phyloP scores from a whole-genome alignment of 176 grass and related monocot species.

The Oryza rufipogon region DNA sequence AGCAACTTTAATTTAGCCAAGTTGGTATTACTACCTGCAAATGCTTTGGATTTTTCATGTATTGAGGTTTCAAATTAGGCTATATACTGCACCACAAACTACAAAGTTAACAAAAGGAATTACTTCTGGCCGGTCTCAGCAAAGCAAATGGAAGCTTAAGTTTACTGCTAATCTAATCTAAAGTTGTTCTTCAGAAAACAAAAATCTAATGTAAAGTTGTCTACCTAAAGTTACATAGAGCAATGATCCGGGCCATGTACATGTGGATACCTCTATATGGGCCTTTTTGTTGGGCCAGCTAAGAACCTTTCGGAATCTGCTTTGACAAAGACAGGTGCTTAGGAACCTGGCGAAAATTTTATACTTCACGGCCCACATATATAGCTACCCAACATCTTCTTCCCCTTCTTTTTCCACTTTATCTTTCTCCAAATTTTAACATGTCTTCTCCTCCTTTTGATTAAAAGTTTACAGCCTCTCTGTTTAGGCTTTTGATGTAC shows the following conservation, averaged over 20 bases:
- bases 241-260: conserved; percentile 26
- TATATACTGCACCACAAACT: not conserved
- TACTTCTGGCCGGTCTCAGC: not conserved
- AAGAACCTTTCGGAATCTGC: conserved; percentile 53
- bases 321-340: conserved; percentile 21
- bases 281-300: conserved; percentile 44
- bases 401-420: conserved; percentile 4
- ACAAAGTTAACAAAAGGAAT: not conserved
- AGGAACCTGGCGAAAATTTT: conserved; percentile 33
- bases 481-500: conserved; percentile 56
- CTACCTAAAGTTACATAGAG: not conserved
- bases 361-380: conserved; percentile 34
- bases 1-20: not conserved
- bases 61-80: not conserved
- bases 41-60: not conserved
- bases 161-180: not conserved
- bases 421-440: conserved; percentile 49
- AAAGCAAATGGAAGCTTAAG: not conserved
- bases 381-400: conserved; percentile 30
- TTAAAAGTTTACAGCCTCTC: conserved; percentile 41
- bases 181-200: not conserved
- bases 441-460: conserved; percentile 43
- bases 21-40: not conserved
- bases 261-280: conserved; percentile 26
- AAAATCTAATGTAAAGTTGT: not conserved